Conservation (phyloP, 2,329 filamentous ascomycete species). For the Epichloe hybrida region DNA sequence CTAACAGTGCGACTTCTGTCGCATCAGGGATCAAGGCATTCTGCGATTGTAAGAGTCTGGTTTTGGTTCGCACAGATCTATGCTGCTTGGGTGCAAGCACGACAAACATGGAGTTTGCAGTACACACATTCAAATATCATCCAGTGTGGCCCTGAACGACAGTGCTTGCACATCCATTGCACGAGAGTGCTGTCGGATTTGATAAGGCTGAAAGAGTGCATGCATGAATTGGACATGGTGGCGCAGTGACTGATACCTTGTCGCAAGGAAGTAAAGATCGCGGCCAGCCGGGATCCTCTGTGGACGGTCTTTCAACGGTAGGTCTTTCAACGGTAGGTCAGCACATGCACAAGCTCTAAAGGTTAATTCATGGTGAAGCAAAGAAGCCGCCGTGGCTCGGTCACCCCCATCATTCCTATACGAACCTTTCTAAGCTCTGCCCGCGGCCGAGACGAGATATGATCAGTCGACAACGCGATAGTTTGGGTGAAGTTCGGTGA, state of each 20-base stretch:
- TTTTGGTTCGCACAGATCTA: constrained; percentile 4
- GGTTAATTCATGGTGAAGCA: no score
- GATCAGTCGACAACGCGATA: no score
- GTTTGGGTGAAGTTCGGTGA: no score
- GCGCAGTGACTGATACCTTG: neutral
- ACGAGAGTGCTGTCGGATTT: constrained; percentile 54
- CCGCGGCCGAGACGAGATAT: no score
- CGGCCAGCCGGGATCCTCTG: neutral
- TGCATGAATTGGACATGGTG: constrained; percentile 41
- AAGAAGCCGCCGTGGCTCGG: neutral
- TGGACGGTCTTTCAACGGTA: neutral
- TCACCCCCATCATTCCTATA: no score
- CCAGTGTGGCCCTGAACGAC: constrained; percentile 52
- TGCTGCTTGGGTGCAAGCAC: constrained; percentile 36
- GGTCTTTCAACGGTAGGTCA: neutral
- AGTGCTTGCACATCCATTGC: constrained; percentile 52
- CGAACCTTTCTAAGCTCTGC: no score
- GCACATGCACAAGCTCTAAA: neutral
- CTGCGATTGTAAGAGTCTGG: neutral
- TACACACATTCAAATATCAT: constrained; percentile 56
- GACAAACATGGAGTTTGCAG: constrained; percentile 53
- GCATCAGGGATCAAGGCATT: neutral
- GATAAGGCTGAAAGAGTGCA: constrained; percentile 50
- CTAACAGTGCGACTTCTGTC: neutral
- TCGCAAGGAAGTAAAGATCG: neutral